phyloP scores from a whole-genome alignment of 352 stramenopile genomes.

The Phytophthora colocasiae region DNA sequence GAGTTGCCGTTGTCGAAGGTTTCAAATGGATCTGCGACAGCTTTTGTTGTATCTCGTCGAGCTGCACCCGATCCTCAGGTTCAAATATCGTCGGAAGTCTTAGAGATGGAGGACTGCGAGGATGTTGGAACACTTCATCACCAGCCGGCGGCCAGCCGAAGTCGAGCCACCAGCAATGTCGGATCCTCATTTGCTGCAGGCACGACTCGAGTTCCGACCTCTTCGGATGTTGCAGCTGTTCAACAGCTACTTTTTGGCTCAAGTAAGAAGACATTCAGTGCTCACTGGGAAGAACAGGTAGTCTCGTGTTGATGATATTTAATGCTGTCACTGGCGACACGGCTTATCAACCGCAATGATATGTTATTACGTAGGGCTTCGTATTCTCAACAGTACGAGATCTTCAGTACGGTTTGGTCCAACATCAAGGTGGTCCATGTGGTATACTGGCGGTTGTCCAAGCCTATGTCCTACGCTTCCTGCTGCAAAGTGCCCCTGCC shows the following conservation, averaged over 20 bases:
- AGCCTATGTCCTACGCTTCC: conserved; percentile 88
- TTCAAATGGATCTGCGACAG: conserved; percentile 1
- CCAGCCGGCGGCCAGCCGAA: conserved; percentile 11
- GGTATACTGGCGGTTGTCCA: conserved; percentile 95
- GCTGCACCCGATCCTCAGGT: not conserved
- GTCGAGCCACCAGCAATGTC: conserved; percentile 1
- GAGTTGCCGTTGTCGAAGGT: not conserved
- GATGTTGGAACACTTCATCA: conserved; percentile 42
- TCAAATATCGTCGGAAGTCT: conserved; percentile 15
- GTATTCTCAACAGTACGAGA: conserved; percentile 57
- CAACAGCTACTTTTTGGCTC: conserved; percentile 68
- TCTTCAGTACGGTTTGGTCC: conserved; percentile 91
- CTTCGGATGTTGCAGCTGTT: conserved; percentile 56
- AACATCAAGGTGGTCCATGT: conserved; percentile 94
- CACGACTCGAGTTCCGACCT: conserved; percentile 30
- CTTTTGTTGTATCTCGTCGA: conserved; percentile 26
- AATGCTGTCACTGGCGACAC: not conserved
- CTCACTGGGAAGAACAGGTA: conserved; percentile 78
- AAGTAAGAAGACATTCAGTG: conserved; percentile 63
- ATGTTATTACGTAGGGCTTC: conserved; percentile 57
- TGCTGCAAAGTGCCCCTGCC: conserved; percentile 49
- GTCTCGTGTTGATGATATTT: conserved; percentile 7
- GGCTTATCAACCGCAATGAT: conserved; percentile 17
- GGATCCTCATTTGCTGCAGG: not conserved
- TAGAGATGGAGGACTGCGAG: conserved; percentile 66